phyloP scores from a whole-genome alignment of 306 rosid genomes.

The Gastrolobium villosum region DNA sequence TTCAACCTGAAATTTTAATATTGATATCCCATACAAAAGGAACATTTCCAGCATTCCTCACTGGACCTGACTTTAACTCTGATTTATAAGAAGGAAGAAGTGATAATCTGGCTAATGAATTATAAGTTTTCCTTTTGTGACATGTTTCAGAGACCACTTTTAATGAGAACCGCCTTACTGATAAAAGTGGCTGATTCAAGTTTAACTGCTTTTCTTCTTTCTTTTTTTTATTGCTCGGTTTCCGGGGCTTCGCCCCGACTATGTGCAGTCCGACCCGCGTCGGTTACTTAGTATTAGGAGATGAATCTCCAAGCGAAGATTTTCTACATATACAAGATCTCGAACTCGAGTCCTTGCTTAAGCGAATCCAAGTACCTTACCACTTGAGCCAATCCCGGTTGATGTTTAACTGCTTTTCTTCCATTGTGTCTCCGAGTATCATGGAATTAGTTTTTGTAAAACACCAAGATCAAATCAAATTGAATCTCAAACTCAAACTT shows the following conservation, averaged over 20 bases:
- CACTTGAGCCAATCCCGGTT: too few relatives aligned
- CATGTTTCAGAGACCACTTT: constrained; percentile 55
- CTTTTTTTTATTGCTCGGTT: too few relatives aligned
- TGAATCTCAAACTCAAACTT: constrained; percentile 35
- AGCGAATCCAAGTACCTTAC: too few relatives aligned
- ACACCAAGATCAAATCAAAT: constrained; percentile 42
- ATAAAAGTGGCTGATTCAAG: constrained; percentile 84
- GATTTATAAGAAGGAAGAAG: constrained; percentile 70
- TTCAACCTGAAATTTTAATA: too few relatives aligned
- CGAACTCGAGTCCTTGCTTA: too few relatives aligned
- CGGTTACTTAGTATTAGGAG: too few relatives aligned
- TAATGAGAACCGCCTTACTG: constrained; percentile 82
- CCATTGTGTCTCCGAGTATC: constrained; percentile 69
- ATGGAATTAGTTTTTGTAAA: constrained; percentile 53
- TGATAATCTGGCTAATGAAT: constrained; percentile 60
- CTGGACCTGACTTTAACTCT: constrained; percentile 85
- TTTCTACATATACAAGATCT: too few relatives aligned
- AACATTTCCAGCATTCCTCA: constrained; percentile 76
- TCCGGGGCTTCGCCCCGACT: too few relatives aligned
- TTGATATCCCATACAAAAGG: constrained; percentile 98
- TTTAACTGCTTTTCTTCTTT: constrained; percentile 84
- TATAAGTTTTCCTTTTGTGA: constrained; percentile 52
- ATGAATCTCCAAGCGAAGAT: too few relatives aligned
- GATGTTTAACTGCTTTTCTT: constrained; percentile 74
- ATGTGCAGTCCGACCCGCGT: too few relatives aligned